Percentiles rank a stretch among this genome's conserved stretches.
These are phyloP conservation scores for Colletotrichum incanum DNA, from an alignment of 2,329 filamentous ascomycete genomes.

Conservation along the genomic window DNA sequence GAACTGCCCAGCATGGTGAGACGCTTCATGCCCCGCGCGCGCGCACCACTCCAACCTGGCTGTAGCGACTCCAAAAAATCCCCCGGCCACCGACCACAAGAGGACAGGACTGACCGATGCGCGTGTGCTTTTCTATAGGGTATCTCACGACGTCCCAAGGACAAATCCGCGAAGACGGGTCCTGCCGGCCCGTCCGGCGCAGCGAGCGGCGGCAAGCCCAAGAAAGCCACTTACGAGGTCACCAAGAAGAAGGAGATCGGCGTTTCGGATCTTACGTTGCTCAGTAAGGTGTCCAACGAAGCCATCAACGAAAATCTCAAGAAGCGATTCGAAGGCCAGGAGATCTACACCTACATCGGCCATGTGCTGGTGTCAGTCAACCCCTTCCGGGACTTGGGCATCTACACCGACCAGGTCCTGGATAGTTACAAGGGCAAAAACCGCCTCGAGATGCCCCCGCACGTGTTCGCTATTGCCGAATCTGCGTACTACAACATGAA, in stretches of 20 bases:
- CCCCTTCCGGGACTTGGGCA: slow-evolving; percentile 96
- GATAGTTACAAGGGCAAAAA: slow-evolving; percentile 98
- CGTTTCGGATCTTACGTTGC: slow-evolving; percentile 95
- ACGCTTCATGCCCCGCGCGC: slow-evolving; percentile 43
- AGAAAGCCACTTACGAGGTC: slow-evolving; percentile 95
- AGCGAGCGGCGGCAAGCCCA: slow-evolving; percentile 75
- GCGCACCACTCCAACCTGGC: slow-evolving; percentile 17
- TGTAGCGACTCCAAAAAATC: slow-evolving; percentile 12
- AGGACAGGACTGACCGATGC: slow-evolving; percentile 30
- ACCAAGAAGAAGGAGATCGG: slow-evolving; percentile 99
- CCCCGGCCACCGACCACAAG: neutral
- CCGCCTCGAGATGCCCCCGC: slow-evolving; percentile 92
- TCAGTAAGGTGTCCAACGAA: slow-evolving; percentile 99
- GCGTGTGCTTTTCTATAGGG: slow-evolving; percentile 52
- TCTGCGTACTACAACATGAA: slow-evolving; percentile 99
- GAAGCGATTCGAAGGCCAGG: slow-evolving; percentile 96
- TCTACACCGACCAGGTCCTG: slow-evolving; percentile 96
- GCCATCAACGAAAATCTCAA: slow-evolving; percentile 99
- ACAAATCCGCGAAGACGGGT: slow-evolving; percentile 62
- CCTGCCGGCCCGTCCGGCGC: slow-evolving; percentile 57
- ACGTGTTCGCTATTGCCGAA: slow-evolving; percentile 98
- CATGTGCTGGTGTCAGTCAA: slow-evolving; percentile 99
- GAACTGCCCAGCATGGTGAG: slow-evolving; percentile 46
- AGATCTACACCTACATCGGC: slow-evolving; percentile 99
- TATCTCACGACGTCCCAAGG: slow-evolving; percentile 66